Base-by-base conservation (phyloP, 192 early-diverging fungal genomes). In the Chytriomyces confervae region DNA sequence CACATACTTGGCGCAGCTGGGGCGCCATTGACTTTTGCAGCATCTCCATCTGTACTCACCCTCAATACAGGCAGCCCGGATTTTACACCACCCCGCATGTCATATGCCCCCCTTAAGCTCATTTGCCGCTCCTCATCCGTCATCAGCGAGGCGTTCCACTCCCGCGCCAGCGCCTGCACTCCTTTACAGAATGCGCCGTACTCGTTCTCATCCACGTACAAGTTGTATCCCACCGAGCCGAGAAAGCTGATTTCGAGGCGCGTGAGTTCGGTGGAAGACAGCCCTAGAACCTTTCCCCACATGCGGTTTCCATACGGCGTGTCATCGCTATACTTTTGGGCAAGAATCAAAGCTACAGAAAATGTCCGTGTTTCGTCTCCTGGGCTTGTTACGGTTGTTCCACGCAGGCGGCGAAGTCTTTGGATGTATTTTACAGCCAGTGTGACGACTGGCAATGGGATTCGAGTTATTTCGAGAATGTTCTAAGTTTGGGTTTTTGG, bases 351-450 rank as follows among this genome's bases (percentile, higher is more conserved):
- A 16, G 69, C 47, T 43, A 79, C 62, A 9, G 77, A 79, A 51
- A 79, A 69, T 9, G 66, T 36, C 7, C 66, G 45, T 16, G 69
- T 57, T 48, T 62, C 69, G 27, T 72, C 69, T 36, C 47, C 44
- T 48, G 50, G 45, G 46, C 1, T 27, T 18, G n/a, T 9, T 5
- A 7, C 64, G 7, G 9, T 18, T 47, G 46, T 29, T 18, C 13
- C 20, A 20, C 44, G 66, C 23, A 65, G 62, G 20, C 70, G 69
- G 16, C 77, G 69, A 18, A 79, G 62, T 9, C 77, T 0, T 71
- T 79, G 77, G n/a, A 79, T 61, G 69, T 79, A 79, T 79, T 79
- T 79, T 43, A 73, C 46, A 29, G 77, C 77, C 46, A 79, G 77
- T 8, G 77, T 79, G 20, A 79, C 69, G 62, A 79, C 77, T 18